Base-by-base conservation (phyloP, 768 basidiomycete genomes). In the Nidularia pulvinata region DNA sequence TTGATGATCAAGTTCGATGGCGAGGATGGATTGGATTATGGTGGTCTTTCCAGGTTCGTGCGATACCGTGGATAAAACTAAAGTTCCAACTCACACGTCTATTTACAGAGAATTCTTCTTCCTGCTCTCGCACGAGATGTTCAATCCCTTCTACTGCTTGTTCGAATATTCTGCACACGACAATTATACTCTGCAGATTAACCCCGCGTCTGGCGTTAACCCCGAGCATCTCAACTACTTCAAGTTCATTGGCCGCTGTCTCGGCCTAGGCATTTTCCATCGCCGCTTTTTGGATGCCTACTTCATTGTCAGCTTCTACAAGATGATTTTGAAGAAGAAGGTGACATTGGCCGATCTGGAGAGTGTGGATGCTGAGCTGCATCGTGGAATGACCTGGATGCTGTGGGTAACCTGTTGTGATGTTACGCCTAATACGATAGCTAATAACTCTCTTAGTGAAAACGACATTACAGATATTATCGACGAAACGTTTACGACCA, bases 1-100 rank as follows among this genome's bases (percentile, higher is more conserved):
- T 71, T 98, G 61, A 98, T 98, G 97, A 98, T 98, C 76, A 99
- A 98, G 76, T 99, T 99, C 71, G 95, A 97, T 62, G 97, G 97
- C 33, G 97, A 99, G 69, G 97, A 98, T 69, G 97, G 97, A 67
- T 73, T 98, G 59, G 97, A 99, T 78, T 99, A 99, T 67, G 97
- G 97, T 67, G 97, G 97, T 70, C 75, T 98, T 53, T 97, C 95
- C 39, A 88, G 96, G 93, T 94, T 61, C n/a, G n/a, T n/a, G n/a
- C n/a, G n/a, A n/a, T n/a, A n/a, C n/a, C n/a, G n/a, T 49, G 6
- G 46, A 16, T 43, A 10, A 7, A 5, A 22, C 33, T 50, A 14
- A 50, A 7, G 46, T 51, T 33, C 45, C 43, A 13, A 35, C 33
- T 25, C 39, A 43, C 55, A 16, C 44, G 30, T 33, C 47, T 34